Conservation (phyloP, 2,329 filamentous ascomycete genomes). For the Aspergillus persii region DNA sequence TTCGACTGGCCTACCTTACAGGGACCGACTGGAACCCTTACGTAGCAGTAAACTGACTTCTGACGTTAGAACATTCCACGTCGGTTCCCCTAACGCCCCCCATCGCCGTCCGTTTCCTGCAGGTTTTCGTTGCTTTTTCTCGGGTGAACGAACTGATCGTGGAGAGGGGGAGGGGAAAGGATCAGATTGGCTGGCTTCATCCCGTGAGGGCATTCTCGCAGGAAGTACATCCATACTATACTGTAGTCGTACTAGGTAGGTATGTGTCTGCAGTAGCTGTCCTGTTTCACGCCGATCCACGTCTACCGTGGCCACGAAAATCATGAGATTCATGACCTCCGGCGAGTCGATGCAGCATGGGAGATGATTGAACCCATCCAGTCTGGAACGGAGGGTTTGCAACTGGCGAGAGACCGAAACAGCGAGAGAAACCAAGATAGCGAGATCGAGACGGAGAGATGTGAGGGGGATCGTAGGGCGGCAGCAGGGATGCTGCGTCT, state of each 20-base stretch:
- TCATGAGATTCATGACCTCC: neutral
- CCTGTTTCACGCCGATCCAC: constrained; percentile 5
- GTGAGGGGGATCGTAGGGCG: too few species aligned
- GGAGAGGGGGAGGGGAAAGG: neutral
- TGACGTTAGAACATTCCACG: constrained; percentile 19
- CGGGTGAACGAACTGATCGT: neutral
- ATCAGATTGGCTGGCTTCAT: constrained; percentile 1
- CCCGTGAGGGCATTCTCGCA: neutral
- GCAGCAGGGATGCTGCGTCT: too few species aligned
- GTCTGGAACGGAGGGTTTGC: too few species aligned
- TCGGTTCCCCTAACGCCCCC: constrained; percentile 1
- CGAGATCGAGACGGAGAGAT: too few species aligned
- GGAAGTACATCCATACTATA: neutral
- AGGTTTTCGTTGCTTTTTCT: constrained; percentile 4
- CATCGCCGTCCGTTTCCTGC: neutral
- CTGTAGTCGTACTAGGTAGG: too few species aligned
- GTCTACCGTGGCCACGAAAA: neutral
- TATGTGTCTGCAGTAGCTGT: neutral
- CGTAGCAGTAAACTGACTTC: constrained; percentile 7
- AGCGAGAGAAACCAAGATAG: too few species aligned
- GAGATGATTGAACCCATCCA: constrained; percentile 5
- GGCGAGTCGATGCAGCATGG: neutral
- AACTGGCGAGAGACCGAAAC: too few species aligned
- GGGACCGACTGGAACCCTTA: neutral
- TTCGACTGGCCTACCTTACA: too few species aligned